Base-by-base conservation (phyloP, 164 flowering plant genomes). In the Aristolochia contorta region DNA sequence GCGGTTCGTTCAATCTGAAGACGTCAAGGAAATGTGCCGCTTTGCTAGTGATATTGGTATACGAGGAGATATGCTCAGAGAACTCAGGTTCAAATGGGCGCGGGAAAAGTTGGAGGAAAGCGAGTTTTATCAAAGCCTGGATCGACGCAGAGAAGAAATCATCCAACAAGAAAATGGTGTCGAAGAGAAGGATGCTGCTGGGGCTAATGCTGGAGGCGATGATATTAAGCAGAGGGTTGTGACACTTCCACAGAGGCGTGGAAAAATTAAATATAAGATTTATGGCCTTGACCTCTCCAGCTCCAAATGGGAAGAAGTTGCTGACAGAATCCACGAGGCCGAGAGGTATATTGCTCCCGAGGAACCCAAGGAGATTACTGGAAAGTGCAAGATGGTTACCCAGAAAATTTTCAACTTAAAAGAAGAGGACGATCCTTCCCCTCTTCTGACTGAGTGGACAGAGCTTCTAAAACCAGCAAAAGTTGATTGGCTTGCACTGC, bases 41-140 rank as follows among this genome's bases (percentile, higher is more conserved):
- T 91, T 94, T 68, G 96, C 99, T 12, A 79, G 84, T 18, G 95
- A 94, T 58, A 69, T 84, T 23, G 99, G 99, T 19, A 73, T 91
- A 70, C 72, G 96, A 16, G 99, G 97, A 50, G 96, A 91, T 22
- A 71, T 94, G 95, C 61, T 94, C 61, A 81, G 93, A 57, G 95
- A 91, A 71, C 71, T 91, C 7, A 78, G 93, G 71, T 91, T 88
- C 72, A 91, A 89, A 56, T 94, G 97, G 97, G 99, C 95, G 5
- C 69, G 76, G 9, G 95, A 94, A 74, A 77, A 84, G 56, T 77
- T 91, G 91, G 96, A 87, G 67, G 89, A 87, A 56, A 57, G 63
- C 20, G 91, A 91, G 41, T 86, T 84, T 71, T 89, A 88, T 71
- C 61, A 76, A 75, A 60, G 58, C 47, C 71, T 91, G 77, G 78